phyloP scores from a whole-genome alignment of 352 stramenopile genomes.

The Phytopythium montanum region DNA sequence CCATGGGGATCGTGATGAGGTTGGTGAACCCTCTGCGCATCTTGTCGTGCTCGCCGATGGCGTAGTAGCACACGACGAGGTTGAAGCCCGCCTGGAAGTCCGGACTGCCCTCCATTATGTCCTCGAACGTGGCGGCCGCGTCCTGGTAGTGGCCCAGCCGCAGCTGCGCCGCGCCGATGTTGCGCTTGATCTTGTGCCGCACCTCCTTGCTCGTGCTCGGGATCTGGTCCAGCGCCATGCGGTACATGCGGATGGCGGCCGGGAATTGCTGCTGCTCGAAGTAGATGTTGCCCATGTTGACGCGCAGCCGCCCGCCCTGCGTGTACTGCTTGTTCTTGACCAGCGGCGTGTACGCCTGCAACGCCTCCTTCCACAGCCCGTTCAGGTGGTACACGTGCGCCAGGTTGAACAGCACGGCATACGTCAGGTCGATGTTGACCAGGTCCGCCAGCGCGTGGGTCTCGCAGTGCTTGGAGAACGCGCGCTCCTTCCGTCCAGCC shows the following conservation, averaged over 20 bases:
- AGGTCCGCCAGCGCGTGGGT: constrained; percentile 81
- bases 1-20: constrained; percentile 90
- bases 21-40: constrained; percentile 92
- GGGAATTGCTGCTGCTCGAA: constrained; percentile 93
- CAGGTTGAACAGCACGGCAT: constrained; percentile 94
- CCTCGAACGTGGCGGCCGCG: constrained; percentile 93
- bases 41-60: constrained; percentile 93
- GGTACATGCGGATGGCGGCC: constrained; percentile 96
- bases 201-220: constrained; percentile 92
- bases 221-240: constrained; percentile 97
- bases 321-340: constrained; percentile 97
- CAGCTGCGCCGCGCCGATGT: constrained; percentile 95
- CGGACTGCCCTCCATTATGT: constrained; percentile 91
- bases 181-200: constrained; percentile 95
- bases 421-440: constrained; percentile 94
- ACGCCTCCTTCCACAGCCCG: constrained; percentile 92
- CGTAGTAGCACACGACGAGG: constrained; percentile 96
- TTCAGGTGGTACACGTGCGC: constrained; percentile 93
- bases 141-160: constrained; percentile 93
- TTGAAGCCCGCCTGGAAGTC: constrained; percentile 97
- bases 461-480: constrained; percentile 91
- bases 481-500: constrained; percentile 86
- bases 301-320: constrained; percentile 85
- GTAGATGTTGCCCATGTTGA: constrained; percentile 99
- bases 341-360: constrained; percentile 93